phyloP scores from a whole-genome alignment of 108 stramenopile species.

The Skeletonema grethae region DNA sequence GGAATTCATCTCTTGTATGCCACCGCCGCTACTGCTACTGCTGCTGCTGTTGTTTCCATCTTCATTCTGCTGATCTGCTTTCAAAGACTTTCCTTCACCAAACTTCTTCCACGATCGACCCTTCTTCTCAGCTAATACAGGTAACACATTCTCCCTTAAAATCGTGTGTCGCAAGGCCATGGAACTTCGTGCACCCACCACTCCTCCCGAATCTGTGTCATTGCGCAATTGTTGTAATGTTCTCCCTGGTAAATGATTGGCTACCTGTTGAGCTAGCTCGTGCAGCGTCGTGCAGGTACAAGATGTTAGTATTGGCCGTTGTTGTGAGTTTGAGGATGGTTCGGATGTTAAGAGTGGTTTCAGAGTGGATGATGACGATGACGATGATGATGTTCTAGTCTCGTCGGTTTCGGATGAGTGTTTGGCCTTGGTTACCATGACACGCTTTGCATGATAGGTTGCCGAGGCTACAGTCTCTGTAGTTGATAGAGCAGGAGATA shows the following conservation, averaged over 20 bases:
- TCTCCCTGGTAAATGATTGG: slow-evolving; percentile 46
- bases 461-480: slow-evolving; percentile 41
- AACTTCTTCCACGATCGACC: not conserved
- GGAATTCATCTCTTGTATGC: slow-evolving; percentile 13
- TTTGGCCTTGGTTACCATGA: slow-evolving; percentile 35
- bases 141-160: slow-evolving; percentile 46
- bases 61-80: not conserved
- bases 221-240: slow-evolving; percentile 43
- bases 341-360: slow-evolving; percentile 45
- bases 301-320: slow-evolving; percentile 63
- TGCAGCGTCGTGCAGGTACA: slow-evolving; percentile 79
- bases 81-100: not conserved
- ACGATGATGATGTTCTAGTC: not conserved
- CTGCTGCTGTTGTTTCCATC: not conserved
- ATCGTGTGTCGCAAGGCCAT: slow-evolving; percentile 71
- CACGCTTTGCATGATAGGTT: slow-evolving; percentile 68
- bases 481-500: not conserved
- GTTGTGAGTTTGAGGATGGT: slow-evolving; percentile 8
- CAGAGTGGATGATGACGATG: slow-evolving; percentile 6
- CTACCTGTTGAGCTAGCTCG: slow-evolving; percentile 52
- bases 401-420: no score
- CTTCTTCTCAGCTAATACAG: slow-evolving; percentile 21
- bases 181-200: slow-evolving; percentile 52
- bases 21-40: not conserved
- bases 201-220: slow-evolving; percentile 52